These are phyloP conservation scores for Neonothopanus nambi DNA, from an alignment of 1,284 basidiomycete species.

Conservation along the genomic window DNA sequence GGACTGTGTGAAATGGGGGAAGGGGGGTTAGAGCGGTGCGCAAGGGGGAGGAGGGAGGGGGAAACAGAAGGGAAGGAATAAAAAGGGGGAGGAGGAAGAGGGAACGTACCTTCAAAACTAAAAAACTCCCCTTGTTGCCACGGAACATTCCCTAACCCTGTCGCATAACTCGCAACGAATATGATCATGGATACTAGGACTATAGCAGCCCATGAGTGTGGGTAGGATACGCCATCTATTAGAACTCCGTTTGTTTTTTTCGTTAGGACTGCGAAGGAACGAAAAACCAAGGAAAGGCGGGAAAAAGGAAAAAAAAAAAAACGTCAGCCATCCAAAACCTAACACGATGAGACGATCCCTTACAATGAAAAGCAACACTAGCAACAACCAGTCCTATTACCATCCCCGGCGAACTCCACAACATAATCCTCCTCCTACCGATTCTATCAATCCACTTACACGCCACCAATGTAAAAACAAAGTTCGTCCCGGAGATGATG, in stretches of 20 bases:
- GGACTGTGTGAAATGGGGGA: too few relatives aligned
- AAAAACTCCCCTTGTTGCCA: slow-evolving; percentile 90
- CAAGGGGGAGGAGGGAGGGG: too few relatives aligned
- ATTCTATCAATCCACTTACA: slow-evolving; percentile 81
- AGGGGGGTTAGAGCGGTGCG: too few relatives aligned
- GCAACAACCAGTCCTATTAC: slow-evolving; percentile 69
- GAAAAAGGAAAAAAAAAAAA: too few relatives aligned
- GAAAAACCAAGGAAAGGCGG: slow-evolving; percentile 3
- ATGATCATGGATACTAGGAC: slow-evolving; percentile 81
- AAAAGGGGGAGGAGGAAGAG: too few relatives aligned
- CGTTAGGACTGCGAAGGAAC: slow-evolving; percentile 67
- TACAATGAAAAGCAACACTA: slow-evolving; percentile 76
- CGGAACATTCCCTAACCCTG: too few relatives aligned
- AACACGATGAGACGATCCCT: too few relatives aligned
- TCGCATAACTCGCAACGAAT: slow-evolving; percentile 82
- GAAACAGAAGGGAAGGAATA: too few relatives aligned
- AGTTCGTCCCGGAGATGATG: too few relatives aligned
- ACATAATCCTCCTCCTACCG: slow-evolving; percentile 76
- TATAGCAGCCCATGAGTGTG: slow-evolving; percentile 63
- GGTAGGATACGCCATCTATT: slow-evolving; percentile 63
- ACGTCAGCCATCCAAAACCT: too few relatives aligned
- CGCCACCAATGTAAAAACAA: slow-evolving; percentile 80
- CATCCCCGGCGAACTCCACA: slow-evolving; percentile 80
- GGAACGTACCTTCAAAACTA: slow-evolving; percentile 72
- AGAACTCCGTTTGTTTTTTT: slow-evolving; percentile 65